Percentiles rank a stretch among this genome's conserved stretches.
These are phyloP conservation scores for Termitomyces sp. DNA, from an alignment of 768 basidiomycete species.

Conservation along the genomic window DNA sequence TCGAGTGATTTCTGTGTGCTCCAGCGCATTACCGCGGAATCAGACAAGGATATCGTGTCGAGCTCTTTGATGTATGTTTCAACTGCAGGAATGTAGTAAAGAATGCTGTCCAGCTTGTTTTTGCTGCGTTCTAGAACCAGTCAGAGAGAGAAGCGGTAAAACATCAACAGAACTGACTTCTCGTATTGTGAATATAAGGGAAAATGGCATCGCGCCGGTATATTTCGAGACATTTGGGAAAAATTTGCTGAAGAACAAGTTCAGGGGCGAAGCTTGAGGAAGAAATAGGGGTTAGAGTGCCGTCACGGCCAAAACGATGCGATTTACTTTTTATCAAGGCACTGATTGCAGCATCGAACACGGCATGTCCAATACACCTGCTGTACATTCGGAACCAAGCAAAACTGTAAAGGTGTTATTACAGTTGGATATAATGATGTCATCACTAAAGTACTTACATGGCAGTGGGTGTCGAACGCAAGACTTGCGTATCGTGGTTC, in stretches of 20 bases:
- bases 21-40: constrained; percentile 21
- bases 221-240: constrained; percentile 20
- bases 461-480: constrained; percentile 24
- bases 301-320: not conserved
- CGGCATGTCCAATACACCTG: constrained; percentile 33
- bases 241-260: constrained; percentile 19
- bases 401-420: constrained; percentile 22
- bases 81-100: constrained; percentile 21
- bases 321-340: constrained; percentile 27
- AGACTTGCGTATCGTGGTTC: constrained; percentile 33
- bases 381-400: constrained; percentile 22
- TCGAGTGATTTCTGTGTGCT: constrained; percentile 21
- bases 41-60: constrained; percentile 10
- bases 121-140: constrained; percentile 7
- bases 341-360: constrained; percentile 30
- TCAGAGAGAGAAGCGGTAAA: not conserved
- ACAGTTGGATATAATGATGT: not conserved
- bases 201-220: constrained; percentile 26
- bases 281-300: not conserved
- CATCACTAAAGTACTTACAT: constrained; percentile 8
- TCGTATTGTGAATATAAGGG: constrained; percentile 20
- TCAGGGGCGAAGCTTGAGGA: constrained; percentile 25
- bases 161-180: constrained; percentile 14
- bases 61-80: constrained; percentile 24
- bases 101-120: constrained; percentile 14